These are phyloP conservation scores for Sonneratia caseolaris DNA, from an alignment of 345 rosid species.

Conservation along the genomic window DNA sequence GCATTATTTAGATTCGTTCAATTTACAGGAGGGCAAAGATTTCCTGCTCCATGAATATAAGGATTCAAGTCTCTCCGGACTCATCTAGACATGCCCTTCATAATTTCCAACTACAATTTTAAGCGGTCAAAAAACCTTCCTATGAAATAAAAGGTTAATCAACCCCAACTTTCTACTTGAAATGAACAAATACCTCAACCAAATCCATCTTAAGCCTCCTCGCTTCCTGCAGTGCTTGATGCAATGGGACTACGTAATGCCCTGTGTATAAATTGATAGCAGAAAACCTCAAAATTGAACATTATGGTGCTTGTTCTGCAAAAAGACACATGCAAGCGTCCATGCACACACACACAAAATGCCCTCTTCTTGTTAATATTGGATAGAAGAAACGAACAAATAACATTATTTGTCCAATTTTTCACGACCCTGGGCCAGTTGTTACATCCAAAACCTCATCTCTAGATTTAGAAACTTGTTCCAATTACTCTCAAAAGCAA, in stretches of 20 bases:
- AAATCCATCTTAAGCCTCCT: constrained; percentile 36
- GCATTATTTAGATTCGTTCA: neutral
- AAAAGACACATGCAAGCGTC: no score
- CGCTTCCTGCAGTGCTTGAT: constrained; percentile 38
- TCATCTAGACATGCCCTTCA: neutral
- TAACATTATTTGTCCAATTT: no score
- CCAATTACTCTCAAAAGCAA: neutral
- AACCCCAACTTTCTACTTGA: neutral
- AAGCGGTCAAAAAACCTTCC: neutral
- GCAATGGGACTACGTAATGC: constrained; percentile 30
- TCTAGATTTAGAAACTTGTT: neutral
- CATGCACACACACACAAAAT: neutral
- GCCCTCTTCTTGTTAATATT: neutral
- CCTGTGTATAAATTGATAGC: constrained; percentile 23
- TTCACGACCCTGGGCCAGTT: neutral
- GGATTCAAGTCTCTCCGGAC: neutral
- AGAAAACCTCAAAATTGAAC: neutral
- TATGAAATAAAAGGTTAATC: neutral
- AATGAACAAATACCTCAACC: constrained; percentile 37
- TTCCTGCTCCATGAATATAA: neutral
- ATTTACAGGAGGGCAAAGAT: neutral
- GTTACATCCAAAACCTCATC: neutral
- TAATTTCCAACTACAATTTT: neutral
- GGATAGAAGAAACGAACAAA: neutral
- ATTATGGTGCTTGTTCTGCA: neutral